These are phyloP conservation scores for Chaetomidium leptoderma DNA, from an alignment of 495 filamentous ascomycete genomes.

Conservation along the genomic window DNA sequence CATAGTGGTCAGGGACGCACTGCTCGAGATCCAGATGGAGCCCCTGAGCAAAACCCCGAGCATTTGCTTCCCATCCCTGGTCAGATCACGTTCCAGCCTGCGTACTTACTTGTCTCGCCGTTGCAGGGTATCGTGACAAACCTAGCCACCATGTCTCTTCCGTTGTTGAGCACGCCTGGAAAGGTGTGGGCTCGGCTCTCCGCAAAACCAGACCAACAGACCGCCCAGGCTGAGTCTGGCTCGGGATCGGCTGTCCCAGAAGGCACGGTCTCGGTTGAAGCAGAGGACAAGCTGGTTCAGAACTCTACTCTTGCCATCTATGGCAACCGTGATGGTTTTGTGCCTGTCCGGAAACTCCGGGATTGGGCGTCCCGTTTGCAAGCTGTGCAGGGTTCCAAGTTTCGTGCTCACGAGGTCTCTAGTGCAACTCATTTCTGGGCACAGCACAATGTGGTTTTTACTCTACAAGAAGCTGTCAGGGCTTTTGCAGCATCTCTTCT, in stretches of 20 bases:
- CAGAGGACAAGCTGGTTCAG: constrained; percentile 51
- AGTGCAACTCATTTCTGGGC: constrained; percentile 83
- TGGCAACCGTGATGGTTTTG: constrained; percentile 75
- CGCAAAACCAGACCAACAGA: neutral
- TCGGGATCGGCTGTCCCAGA: neutral
- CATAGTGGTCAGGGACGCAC: constrained; percentile 16
- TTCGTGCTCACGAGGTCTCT: constrained; percentile 54
- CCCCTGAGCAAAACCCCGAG: constrained; percentile 5
- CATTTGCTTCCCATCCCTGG: constrained; percentile 27
- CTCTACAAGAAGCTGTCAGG: constrained; percentile 41
- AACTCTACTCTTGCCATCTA: constrained; percentile 69
- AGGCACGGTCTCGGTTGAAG: constrained; percentile 13
- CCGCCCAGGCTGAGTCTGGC: neutral
- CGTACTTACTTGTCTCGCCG: constrained; percentile 80
- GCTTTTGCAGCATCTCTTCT: constrained; percentile 21
- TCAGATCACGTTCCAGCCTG: constrained; percentile 34
- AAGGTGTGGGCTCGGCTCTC: constrained; percentile 18
- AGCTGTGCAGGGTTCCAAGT: constrained; percentile 36
- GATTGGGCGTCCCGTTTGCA: constrained; percentile 63
- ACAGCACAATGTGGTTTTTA: constrained; percentile 56
- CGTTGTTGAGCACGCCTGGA: constrained; percentile 19
- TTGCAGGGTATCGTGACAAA: constrained; percentile 60
- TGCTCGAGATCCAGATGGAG: constrained; percentile 5
- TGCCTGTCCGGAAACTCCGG: constrained; percentile 60
- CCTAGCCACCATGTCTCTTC: constrained; percentile 53